A percentile compares a stretch with the other conserved stretches of the same genome.
These are phyloP conservation scores for Pascua sp. DNA, from an alignment of 1,284 basidiomycete genomes.

Conservation along the genomic window DNA sequence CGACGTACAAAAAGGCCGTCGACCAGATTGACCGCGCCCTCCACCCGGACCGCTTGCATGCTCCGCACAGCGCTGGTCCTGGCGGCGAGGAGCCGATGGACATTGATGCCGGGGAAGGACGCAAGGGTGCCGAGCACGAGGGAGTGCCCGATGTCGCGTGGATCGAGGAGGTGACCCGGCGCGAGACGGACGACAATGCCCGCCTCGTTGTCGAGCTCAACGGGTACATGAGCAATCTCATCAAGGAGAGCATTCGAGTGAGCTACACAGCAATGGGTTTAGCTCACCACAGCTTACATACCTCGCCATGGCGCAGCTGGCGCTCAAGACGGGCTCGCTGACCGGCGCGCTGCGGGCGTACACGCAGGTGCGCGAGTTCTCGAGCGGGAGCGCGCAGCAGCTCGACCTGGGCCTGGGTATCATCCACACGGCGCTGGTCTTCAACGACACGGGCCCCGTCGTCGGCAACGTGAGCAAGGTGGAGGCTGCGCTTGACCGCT, in stretches of 20 bases:
- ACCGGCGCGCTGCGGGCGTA: conserved; percentile 30
- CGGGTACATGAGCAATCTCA: conserved; percentile 45
- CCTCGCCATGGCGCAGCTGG: conserved; percentile 38
- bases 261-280: conserved; percentile 4
- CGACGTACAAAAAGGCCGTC: conserved; percentile 17
- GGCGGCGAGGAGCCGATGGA: conserved; percentile 19
- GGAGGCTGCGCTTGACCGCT: conserved; percentile 35
- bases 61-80: neutral
- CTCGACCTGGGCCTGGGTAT: conserved; percentile 38
- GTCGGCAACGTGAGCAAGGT: conserved; percentile 39
- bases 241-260: conserved; percentile 46
- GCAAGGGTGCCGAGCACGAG: conserved; percentile 16
- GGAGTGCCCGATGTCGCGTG: conserved; percentile 32
- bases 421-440: conserved; percentile 35
- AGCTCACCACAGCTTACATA: conserved; percentile 37
- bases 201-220: conserved; percentile 39
- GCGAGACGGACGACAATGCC: conserved; percentile 28
- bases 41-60: conserved; percentile 1
- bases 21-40: conserved; percentile 10
- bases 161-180: conserved; percentile 24
- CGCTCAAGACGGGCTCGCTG: conserved; percentile 30
- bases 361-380: conserved; percentile 33
- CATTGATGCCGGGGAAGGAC: conserved; percentile 8
- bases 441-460: conserved; percentile 30
- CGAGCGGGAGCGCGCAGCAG: conserved; percentile 34